Evolutionary conservation across 148 eudicot species (phyloP), one percentile per base, ranked within the genome.

Genomic region (Beta vulgaris): DNA sequence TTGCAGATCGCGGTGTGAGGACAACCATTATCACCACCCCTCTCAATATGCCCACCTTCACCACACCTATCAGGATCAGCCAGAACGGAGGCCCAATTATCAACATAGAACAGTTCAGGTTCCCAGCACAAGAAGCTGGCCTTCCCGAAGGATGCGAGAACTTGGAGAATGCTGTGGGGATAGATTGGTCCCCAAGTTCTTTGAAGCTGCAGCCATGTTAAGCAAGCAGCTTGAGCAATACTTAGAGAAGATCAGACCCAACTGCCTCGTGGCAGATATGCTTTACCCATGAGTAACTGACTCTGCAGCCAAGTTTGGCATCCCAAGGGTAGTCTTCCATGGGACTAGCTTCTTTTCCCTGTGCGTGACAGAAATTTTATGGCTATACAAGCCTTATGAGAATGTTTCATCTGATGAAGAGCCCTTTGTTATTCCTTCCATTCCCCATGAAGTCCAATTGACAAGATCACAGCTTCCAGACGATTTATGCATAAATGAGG

Each of bases 1-100:
- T 91, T 54, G 69, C 85, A 42, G 36, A 85, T 28, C 81, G 79
- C n/a, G n/a, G n/a, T n/a, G n/a, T n/a, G n/a, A n/a, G n/a, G n/a
- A n/a, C n/a, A n/a, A n/a, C n/a, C n/a, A n/a, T n/a, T n/a, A n/a
- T n/a, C n/a, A n/a, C n/a, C n/a, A n/a, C n/a, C n/a, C n/a, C n/a
- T n/a, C n/a, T n/a, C n/a, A n/a, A n/a, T n/a, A n/a, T n/a, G n/a
- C n/a, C n/a, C n/a, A n/a, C n/a, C n/a, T n/a, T n/a, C n/a, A n/a
- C n/a, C n/a, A n/a, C n/a, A n/a, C n/a, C n/a, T n/a, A n/a, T n/a
- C n/a, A n/a, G n/a, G n/a, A n/a, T n/a, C n/a, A n/a, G n/a, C n/a
- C n/a, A n/a, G n/a, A n/a, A n/a, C n/a, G n/a, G n/a, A n/a, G n/a
- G n/a, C n/a, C n/a, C n/a, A n/a, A n/a, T n/a, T n/a, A n/a, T n/a